These are phyloP conservation scores for Harringtonia lauricola DNA, from an alignment of 2,329 filamentous ascomycete genomes.

Conservation along the genomic window DNA sequence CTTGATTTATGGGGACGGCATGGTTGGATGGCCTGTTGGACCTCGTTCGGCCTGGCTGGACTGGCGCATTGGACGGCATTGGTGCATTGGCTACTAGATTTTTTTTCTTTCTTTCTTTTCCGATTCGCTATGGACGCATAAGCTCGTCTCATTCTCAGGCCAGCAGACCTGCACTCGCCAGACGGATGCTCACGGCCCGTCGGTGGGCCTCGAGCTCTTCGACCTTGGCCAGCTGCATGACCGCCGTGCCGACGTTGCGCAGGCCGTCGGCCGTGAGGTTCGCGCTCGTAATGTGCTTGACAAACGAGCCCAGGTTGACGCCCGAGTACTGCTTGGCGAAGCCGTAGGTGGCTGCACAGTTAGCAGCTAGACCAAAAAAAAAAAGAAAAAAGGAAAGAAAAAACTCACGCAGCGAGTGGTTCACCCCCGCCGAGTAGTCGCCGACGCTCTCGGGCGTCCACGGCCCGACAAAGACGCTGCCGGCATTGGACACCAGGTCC, in stretches of 20 bases:
- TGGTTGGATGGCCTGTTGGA: too few relatives aligned
- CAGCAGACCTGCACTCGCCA: conserved; percentile 22
- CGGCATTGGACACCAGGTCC: conserved; percentile 78
- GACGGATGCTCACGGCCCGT: conserved; percentile 75
- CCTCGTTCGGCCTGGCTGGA: too few relatives aligned
- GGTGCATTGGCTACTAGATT: too few relatives aligned
- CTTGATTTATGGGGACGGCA: too few relatives aligned
- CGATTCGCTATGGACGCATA: too few relatives aligned
- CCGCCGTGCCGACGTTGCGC: conserved; percentile 72
- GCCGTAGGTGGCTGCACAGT: conserved; percentile 76
- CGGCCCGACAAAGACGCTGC: conserved; percentile 87
- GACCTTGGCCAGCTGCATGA: conserved; percentile 90
- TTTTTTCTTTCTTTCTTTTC: too few relatives aligned
- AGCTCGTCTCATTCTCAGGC: too few relatives aligned
- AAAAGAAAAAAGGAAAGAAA: background rate
- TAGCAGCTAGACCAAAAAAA: background rate
- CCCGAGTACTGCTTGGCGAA: conserved; percentile 98
- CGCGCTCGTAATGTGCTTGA: conserved; percentile 96
- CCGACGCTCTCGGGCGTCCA: conserved; percentile 98
- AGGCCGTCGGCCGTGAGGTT: conserved; percentile 80
- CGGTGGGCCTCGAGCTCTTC: conserved; percentile 93
- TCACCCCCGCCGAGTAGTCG: conserved; percentile 95
- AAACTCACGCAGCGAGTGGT: conserved; percentile 87
- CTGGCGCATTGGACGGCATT: too few relatives aligned
- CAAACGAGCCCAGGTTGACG: conserved; percentile 89